Base-by-base conservation (phyloP, 2,329 filamentous ascomycete species). In the Fusarium sp. region DNA sequence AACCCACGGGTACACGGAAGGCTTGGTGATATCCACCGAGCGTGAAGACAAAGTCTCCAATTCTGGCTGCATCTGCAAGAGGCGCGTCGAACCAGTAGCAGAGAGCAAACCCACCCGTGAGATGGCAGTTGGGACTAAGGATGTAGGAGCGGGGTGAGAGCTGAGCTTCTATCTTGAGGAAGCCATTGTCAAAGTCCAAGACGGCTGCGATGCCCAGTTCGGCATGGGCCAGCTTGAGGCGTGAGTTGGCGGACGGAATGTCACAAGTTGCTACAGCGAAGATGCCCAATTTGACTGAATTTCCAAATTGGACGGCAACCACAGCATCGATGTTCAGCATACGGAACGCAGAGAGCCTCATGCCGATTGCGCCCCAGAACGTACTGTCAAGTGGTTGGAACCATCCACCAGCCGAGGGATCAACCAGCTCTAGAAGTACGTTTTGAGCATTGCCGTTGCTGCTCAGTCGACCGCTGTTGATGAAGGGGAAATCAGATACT, bases 21-120 rank as follows among this genome's bases (percentile, higher is more conserved):
- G 76, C 72, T 4, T 62, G 73, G 61, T 84, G 82, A 63, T 81
- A 84, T 2, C 82, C 83, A 7, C 83, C 83, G 23, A 83, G 56
- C 4, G 78, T 79, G 56, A 84, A 82, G 14, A 84, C 82, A 51
- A 72, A 84, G 62, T 83, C 74, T 3, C 82, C 82, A 6, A 68
- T 61, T 22, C 66, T 52, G 4, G 41, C 10, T 13, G 14, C 35
- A 39, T 74, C 63, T 4, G 71, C 74, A 0, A 53, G 47, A n/a
- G 59, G 54, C 0, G 53, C 67, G 14, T 71, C 57, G 46, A 80
- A 82, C 78, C 79, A 83, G 59, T 75, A 77, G 55, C 70, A 78
- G 2, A 84, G 71, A 0, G 78, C 81, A 48, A 81, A 79, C 0
- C 82, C 82, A 4, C 82, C 82, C 0, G 74, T 78, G 0, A 83